phyloP scores from a whole-genome alignment of 768 basidiomycete species.

The Leccinum uliginosum region DNA sequence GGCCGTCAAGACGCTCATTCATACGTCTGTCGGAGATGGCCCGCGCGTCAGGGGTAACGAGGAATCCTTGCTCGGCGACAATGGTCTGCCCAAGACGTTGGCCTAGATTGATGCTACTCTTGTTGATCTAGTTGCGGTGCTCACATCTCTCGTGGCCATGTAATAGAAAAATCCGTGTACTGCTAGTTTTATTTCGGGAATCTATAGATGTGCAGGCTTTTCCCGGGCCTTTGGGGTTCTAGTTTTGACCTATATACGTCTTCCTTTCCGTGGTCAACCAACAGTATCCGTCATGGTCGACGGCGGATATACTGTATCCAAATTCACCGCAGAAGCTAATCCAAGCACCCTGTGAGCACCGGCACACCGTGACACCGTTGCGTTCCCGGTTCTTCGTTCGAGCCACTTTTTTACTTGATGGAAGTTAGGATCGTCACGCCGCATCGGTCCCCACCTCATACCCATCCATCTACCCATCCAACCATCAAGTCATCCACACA shows the following conservation, averaged over 20 bases:
- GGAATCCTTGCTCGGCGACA: conserved; percentile 60
- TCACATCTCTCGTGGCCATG: neutral
- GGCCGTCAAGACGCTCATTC: conserved; percentile 85
- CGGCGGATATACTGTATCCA: neutral
- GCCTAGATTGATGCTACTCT: conserved; percentile 19
- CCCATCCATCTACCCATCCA: neutral
- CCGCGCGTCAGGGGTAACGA: conserved; percentile 63
- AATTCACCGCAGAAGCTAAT: neutral
- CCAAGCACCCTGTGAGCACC: neutral
- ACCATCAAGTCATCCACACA: neutral
- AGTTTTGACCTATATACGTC: neutral
- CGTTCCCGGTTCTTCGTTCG: too few species aligned
- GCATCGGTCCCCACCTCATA: neutral
- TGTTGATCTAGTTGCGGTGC: neutral
- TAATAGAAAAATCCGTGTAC: conserved; percentile 5
- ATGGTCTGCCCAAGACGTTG: conserved; percentile 66
- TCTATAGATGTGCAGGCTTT: neutral
- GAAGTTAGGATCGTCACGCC: neutral
- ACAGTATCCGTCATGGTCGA: neutral
- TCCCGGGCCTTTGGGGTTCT: neutral
- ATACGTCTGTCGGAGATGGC: conserved; percentile 90
- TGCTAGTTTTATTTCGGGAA: conserved; percentile 1
- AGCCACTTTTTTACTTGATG: neutral
- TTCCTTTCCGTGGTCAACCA: neutral
- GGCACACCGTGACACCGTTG: too few species aligned